A percentile compares a stretch with the other conserved stretches of the same genome.
phyloP scores from a whole-genome alignment of 306 rosid genomes.

The Fagus crenata region DNA sequence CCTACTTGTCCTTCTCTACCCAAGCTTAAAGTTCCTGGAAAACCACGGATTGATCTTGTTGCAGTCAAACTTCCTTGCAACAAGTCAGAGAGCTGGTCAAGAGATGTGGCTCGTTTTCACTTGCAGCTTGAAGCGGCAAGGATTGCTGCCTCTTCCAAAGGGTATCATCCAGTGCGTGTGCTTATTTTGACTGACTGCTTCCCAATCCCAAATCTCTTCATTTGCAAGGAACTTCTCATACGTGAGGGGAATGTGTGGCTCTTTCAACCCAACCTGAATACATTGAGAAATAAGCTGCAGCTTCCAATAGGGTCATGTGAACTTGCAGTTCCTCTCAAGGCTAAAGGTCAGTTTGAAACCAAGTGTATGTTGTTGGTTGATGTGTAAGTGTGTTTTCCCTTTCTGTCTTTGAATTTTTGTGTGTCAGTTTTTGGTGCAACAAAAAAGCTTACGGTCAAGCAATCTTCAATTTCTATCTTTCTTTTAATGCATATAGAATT shows the following conservation, averaged over 20 bases:
- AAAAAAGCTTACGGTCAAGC: neutral
- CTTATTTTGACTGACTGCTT: conserved; percentile 73
- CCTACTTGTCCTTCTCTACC: conserved; percentile 83
- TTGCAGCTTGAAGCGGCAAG: conserved; percentile 91
- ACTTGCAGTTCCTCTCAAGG: conserved; percentile 75
- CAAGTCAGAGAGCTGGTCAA: conserved; percentile 70
- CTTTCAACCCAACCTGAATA: conserved; percentile 58
- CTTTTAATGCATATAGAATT: neutral
- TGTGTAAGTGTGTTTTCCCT: conserved; percentile 1
- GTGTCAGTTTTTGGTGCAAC: neutral
- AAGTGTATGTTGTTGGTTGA: neutral
- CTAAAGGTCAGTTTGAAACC: conserved; percentile 59
- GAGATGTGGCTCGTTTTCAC: conserved; percentile 87
- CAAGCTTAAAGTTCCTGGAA: conserved; percentile 56
- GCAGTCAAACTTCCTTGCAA: conserved; percentile 86
- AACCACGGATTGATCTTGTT: conserved; percentile 73
- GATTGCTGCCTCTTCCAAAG: conserved; percentile 72
- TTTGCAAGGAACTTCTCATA: conserved; percentile 62
- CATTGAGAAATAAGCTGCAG: conserved; percentile 60
- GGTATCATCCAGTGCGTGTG: conserved; percentile 57
- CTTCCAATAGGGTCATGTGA: conserved; percentile 86
- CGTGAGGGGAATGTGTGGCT: conserved; percentile 79
- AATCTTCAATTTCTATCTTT: neutral
- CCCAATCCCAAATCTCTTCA: conserved; percentile 72
- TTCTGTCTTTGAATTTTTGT: conserved; percentile 6